phyloP scores from a whole-genome alignment of 495 filamentous ascomycete species.

The Penicillium coprophilum region DNA sequence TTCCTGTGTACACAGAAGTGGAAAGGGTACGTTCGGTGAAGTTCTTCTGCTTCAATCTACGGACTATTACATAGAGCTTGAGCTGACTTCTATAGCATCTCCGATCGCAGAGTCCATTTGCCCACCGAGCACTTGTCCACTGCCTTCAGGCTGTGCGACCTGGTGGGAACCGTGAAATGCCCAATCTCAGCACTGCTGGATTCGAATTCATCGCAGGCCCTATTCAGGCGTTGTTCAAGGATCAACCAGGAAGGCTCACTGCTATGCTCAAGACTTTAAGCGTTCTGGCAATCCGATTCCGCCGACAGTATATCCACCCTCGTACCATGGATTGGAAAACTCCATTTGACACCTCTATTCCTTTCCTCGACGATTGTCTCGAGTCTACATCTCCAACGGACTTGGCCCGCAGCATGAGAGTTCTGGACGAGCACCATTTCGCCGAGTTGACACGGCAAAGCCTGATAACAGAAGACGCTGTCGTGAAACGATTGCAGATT shows the following conservation, averaged over 20 bases:
- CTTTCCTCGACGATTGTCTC: constrained; percentile 38
- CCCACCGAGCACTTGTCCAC: constrained; percentile 36
- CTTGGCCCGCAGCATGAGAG: constrained; percentile 32
- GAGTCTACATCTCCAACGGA: constrained; percentile 32
- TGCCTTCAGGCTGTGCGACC: constrained; percentile 29
- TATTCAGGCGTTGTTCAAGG: constrained; percentile 39
- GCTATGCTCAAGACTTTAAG: constrained; percentile 39
- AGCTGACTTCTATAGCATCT: constrained; percentile 29
- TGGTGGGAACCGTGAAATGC: constrained; percentile 14
- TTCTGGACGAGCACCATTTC: constrained; percentile 33
- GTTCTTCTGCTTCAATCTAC: background rate
- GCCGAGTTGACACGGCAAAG: constrained; percentile 23
- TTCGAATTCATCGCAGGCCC: constrained; percentile 44
- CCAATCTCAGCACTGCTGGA: constrained; percentile 16
- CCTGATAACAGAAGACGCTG: constrained; percentile 23
- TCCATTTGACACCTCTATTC: constrained; percentile 32
- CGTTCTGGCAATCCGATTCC: constrained; percentile 37
- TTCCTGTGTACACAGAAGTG: constrained; percentile 35
- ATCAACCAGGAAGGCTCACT: constrained; percentile 31
- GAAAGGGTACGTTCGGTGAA: constrained; percentile 32
- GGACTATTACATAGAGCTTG: background rate
- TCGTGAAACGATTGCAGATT: constrained; percentile 17
- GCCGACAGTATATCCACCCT: constrained; percentile 36
- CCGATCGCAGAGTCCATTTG: constrained; percentile 40
- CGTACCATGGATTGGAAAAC: constrained; percentile 37